Evolutionary conservation across 2,329 filamentous ascomycete species (phyloP), one percentile per base, ranked within the genome.

Genomic region (Triangularia verruculosa): DNA sequence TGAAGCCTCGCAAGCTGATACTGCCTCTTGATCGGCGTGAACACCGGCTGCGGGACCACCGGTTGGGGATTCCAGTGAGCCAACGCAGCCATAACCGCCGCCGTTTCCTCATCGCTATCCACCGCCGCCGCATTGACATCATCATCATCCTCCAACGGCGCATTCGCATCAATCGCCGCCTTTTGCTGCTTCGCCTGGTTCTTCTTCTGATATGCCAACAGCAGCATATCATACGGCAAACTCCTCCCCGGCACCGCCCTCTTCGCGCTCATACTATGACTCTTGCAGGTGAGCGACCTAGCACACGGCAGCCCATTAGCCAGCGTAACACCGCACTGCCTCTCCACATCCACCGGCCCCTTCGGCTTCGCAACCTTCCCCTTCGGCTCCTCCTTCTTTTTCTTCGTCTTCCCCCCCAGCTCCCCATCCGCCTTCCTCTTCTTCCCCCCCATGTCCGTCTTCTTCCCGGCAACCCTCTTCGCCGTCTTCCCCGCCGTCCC

Each of bases 171-270:
- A 69, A 99, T 90, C 39, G 93, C 93, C 34, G 93, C 93, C 79
- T 97, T 96, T 77, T 98, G 95, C 79, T 97, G 92, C 73, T 97
- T 96, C 22, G 95, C 95, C 76, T 98, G 95, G 72, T 99, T 99
- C 82, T 97, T 98, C 83, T 98, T 97, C 76, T 95, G 91, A 72
- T 95, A 95, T 7, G 90, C 89, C 13, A 90, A 88, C 39, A 97
- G 83, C 43, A 97, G 80, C 89, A 96, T 95, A 75, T 97, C 93
- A 73, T 97, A 97, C 1, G 93, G 93, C 64, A 96, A 78, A 53
- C 91, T 95, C 66, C 93, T 84, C 0, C 93, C 93, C 4, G 92
- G 90, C 2, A 97, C 93, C 0, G 90, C 90, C 70, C 93, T 85
- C 77, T 97, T 97, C 4, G 93, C 90, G 11, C 93, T 93, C 93